These are phyloP conservation scores for Psilocybe azurescens DNA, from an alignment of 768 basidiomycete species.

Conservation along the genomic window DNA sequence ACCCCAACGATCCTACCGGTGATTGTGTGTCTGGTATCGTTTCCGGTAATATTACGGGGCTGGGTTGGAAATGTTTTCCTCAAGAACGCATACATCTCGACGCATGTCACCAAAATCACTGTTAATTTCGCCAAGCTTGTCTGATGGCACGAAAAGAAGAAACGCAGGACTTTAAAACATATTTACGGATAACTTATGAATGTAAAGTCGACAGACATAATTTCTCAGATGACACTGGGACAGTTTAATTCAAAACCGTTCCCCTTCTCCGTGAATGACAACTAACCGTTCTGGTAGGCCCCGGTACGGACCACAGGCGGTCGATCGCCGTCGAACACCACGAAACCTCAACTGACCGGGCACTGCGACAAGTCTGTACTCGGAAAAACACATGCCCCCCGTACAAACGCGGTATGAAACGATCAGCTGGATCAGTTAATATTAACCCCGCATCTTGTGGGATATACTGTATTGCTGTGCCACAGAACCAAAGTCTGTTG, in stretches of 20 bases:
- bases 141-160: neutral
- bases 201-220: neutral
- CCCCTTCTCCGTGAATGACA: neutral
- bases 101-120: constrained; percentile 59
- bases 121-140: constrained; percentile 54
- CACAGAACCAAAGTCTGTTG: too few relatives aligned
- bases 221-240: neutral
- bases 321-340: too few relatives aligned
- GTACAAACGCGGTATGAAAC: too few relatives aligned
- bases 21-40: constrained; percentile 76
- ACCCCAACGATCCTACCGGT: constrained; percentile 58
- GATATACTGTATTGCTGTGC: too few relatives aligned
- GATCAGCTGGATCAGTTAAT: too few relatives aligned
- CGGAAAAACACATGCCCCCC: too few relatives aligned
- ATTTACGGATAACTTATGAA: too few relatives aligned
- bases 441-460: too few relatives aligned
- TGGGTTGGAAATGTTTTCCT: constrained; percentile 65
- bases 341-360: too few relatives aligned
- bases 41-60: constrained; percentile 55
- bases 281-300: too few relatives aligned
- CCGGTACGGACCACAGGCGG: too few relatives aligned
- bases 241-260: neutral
- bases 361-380: too few relatives aligned
- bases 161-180: neutral
- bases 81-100: constrained; percentile 79